Evolutionary conservation across 2,329 filamentous ascomycete genomes (phyloP), one percentile per base, ranked within the genome.

Genomic region (Elsinoe perseae): DNA sequence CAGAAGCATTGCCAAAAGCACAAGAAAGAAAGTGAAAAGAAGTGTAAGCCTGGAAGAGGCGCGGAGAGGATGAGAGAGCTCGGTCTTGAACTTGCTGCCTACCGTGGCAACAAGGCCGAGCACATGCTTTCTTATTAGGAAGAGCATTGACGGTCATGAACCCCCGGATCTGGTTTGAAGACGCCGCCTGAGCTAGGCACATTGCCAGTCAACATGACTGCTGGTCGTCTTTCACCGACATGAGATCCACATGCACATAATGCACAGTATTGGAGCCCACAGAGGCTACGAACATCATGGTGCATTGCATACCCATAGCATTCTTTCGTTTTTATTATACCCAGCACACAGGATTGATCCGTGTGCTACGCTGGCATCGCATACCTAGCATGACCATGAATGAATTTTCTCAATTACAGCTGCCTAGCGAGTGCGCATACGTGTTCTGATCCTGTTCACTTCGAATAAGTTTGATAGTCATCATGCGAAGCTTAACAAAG

Each of bases 41-140:
- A 63, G 80, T 85, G 63, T 55, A 80, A 84, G 65, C 89, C 88
- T 36, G 93, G 93, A 56, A 87, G 89, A 68, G 93, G 93, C 56
- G 89, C 89, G 32, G 87, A 96, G 75, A 83, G 91, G 62, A 98
- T 98, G 93, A 81, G 86, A 65, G 87, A 95, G 71, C 80, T 98
- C 58, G 93, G 92, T 55, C 79, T 97, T 56, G 82, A 92, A 68
- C 88, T 93, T 79, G 89, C 89, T 58, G 89, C 89, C 67, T 87
- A 84, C 65, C 82, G 80, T 64, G 83, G 84, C 69, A 87, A 87
- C 58, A 67, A 70, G 67, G 53, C 53, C 18, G 72, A 73, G 64
- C 73, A 75, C 59, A 74, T 77, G 40, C 65, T 77, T 58, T 77
- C 74, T 27, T 71, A 72, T 63, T 71, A 38, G 30, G 7, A 63